phyloP scores from a whole-genome alignment of 495 filamentous ascomycete species.

The Saxispiralis lemnorum region DNA sequence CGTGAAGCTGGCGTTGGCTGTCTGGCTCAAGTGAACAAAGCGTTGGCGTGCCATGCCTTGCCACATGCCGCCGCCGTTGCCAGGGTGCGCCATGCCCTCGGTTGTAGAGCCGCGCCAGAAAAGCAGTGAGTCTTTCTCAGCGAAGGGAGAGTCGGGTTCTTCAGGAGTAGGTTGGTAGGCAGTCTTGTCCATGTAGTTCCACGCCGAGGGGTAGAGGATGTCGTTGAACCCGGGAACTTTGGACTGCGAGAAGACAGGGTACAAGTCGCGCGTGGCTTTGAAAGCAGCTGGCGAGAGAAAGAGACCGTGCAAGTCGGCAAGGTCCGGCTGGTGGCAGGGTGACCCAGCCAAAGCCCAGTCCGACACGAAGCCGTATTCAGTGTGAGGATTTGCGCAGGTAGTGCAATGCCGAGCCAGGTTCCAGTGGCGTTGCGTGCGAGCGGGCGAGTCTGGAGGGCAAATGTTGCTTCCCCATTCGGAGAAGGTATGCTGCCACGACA shows the following conservation, averaged over 20 bases:
- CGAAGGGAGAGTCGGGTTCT: slow-evolving; percentile 16
- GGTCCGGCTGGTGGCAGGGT: slow-evolving; percentile 65
- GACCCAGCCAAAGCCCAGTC: slow-evolving; percentile 48
- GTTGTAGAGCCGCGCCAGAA: slow-evolving; percentile 28
- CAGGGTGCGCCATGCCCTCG: slow-evolving; percentile 28
- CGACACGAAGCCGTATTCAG: slow-evolving; percentile 44
- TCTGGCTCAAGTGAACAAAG: slow-evolving; percentile 36
- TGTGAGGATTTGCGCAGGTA: slow-evolving; percentile 46
- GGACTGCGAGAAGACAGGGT: slow-evolving; percentile 59
- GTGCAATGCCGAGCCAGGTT: slow-evolving; percentile 35
- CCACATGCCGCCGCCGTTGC: slow-evolving; percentile 25
- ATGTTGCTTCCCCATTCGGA: slow-evolving; percentile 16
- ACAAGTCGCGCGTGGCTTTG: slow-evolving; percentile 41
- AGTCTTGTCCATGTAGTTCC: slow-evolving; percentile 24
- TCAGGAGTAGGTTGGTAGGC: slow-evolving; percentile 16
- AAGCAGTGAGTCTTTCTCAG: slow-evolving; percentile 20
- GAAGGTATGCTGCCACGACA: slow-evolving; percentile 16
- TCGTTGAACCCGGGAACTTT: slow-evolving; percentile 46
- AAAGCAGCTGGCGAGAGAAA: slow-evolving; percentile 46
- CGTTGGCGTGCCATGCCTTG: slow-evolving; percentile 43
- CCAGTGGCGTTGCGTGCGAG: slow-evolving; percentile 18
- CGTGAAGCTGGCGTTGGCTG: slow-evolving; percentile 18
- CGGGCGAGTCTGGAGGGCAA: slow-evolving; percentile 18
- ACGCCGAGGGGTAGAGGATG: slow-evolving; percentile 24
- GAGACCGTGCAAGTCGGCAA: slow-evolving; percentile 55